These are phyloP conservation scores for Aspergillus wentii DNA, from an alignment of 495 filamentous ascomycete genomes.

Conservation along the genomic window DNA sequence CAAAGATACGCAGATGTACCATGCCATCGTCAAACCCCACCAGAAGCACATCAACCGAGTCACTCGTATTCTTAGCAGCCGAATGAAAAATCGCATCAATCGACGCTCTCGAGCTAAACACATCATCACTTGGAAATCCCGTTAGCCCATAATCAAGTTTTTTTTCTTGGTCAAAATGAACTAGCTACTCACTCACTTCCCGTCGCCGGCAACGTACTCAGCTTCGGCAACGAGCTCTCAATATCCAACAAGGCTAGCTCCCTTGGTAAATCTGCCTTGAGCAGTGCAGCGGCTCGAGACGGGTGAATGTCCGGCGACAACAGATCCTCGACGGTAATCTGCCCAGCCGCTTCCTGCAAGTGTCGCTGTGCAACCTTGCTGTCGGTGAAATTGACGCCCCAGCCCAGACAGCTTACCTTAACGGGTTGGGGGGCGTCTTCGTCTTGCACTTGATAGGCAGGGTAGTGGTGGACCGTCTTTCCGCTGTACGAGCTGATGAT, in stretches of 20 bases:
- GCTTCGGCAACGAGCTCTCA: conserved; percentile 72
- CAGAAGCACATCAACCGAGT: conserved; percentile 77
- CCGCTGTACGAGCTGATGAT: conserved; percentile 70
- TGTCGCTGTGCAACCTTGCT: conserved; percentile 41
- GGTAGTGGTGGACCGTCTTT: conserved; percentile 70
- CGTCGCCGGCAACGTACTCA: conserved; percentile 64
- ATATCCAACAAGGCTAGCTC: conserved; percentile 75
- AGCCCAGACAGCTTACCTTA: conserved; percentile 63
- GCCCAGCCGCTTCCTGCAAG: conserved; percentile 35
- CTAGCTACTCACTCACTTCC: conserved; percentile 31
- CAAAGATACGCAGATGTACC: conserved; percentile 83
- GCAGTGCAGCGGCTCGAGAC: conserved; percentile 33
- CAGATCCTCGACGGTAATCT: conserved; percentile 38
- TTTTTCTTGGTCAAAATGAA: neutral
- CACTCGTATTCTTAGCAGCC: conserved; percentile 53
- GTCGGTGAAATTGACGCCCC: conserved; percentile 65
- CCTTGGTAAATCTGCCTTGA: conserved; percentile 62
- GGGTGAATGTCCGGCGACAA: conserved; percentile 32
- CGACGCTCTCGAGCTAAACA: conserved; percentile 65
- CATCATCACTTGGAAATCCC: conserved; percentile 53
- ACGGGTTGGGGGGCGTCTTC: conserved; percentile 25
- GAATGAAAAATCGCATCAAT: conserved; percentile 68
- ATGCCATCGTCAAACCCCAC: conserved; percentile 72
- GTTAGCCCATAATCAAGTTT: neutral
- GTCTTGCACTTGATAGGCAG: conserved; percentile 15